Evolutionary conservation across 2,329 filamentous ascomycete species (phyloP).

Genomic region (Beauveria asiatica): DNA sequence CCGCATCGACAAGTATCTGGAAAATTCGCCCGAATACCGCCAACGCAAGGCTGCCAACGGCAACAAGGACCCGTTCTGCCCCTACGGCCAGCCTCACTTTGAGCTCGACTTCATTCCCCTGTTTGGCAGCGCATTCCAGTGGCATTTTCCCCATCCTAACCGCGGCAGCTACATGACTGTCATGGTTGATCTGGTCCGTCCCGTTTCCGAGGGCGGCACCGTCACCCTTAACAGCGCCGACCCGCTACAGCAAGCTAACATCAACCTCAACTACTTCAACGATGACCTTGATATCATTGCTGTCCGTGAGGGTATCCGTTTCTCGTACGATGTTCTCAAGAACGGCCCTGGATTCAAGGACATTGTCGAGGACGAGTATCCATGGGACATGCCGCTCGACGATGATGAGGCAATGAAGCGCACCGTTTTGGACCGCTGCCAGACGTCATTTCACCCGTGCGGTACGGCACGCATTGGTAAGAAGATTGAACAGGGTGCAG

Average conservation of each 20-base stretch:
- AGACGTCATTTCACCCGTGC: constrained; percentile 52
- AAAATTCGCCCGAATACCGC: constrained; percentile 39
- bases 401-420: constrained; percentile 48
- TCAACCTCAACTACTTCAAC: constrained; percentile 52
- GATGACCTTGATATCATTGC: constrained; percentile 48
- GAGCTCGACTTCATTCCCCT: constrained; percentile 54
- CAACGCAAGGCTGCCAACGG: constrained; percentile 32
- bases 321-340: constrained; percentile 47
- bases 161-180: constrained; percentile 46
- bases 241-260: constrained; percentile 48
- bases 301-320: constrained; percentile 49
- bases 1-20: constrained; percentile 45
- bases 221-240: constrained; percentile 49
- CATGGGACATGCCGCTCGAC: constrained; percentile 50
- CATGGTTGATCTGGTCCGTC: constrained; percentile 39
- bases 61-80: constrained; percentile 44
- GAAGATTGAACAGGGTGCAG: constrained; percentile 26
- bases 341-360: constrained; percentile 49
- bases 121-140: constrained; percentile 43
- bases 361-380: constrained; percentile 44
- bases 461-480: constrained; percentile 42
- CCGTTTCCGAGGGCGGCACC: constrained; percentile 29
- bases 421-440: constrained; percentile 47
- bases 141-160: constrained; percentile 34
- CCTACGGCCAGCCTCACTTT: constrained; percentile 50